phyloP scores from a whole-genome alignment of 1,139 yeast genomes.

The Saccharomyces hybrid region DNA sequence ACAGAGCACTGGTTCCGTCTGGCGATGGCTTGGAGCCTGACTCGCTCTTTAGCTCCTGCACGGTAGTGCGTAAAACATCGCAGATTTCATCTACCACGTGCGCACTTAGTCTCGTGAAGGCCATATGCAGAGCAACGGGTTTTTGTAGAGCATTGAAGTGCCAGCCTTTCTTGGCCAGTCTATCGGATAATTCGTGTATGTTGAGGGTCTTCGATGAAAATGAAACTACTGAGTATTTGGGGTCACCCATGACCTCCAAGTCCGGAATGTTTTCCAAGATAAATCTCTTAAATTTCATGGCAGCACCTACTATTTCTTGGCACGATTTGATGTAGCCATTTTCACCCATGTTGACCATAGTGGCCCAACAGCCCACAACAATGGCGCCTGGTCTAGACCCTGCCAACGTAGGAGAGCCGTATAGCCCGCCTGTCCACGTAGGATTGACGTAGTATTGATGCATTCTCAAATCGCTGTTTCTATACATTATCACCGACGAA shows the following conservation, averaged over 20 bases:
- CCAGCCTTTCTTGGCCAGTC: slow-evolving; percentile 69
- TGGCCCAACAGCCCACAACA: slow-evolving; percentile 97
- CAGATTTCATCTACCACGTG: slow-evolving; percentile 57
- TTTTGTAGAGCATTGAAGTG: slow-evolving; percentile 78
- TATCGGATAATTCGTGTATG: slow-evolving; percentile 71
- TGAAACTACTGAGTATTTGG: slow-evolving; percentile 71
- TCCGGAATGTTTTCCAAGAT: slow-evolving; percentile 43
- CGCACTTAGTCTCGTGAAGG: slow-evolving; percentile 67
- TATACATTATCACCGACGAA: slow-evolving; percentile 84
- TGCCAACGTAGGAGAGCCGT: slow-evolving; percentile 93
- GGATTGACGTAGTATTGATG: slow-evolving; percentile 78
- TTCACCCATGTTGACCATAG: slow-evolving; percentile 69
- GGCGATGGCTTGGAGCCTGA: slow-evolving; percentile 28
- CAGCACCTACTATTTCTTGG: slow-evolving; percentile 55
- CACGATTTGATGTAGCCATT: slow-evolving; percentile 69
- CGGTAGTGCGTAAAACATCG: slow-evolving; percentile 44
- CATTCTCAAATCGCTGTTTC: slow-evolving; percentile 55
- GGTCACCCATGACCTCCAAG: slow-evolving; percentile 73
- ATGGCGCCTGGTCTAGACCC: slow-evolving; percentile 97
- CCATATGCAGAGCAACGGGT: slow-evolving; percentile 88
- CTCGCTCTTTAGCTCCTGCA: slow-evolving; percentile 39
- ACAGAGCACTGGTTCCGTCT: slow-evolving; percentile 71
- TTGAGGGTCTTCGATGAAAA: slow-evolving; percentile 55
- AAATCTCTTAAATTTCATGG: slow-evolving; percentile 49
- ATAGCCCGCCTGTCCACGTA: slow-evolving; percentile 91